phyloP scores from a whole-genome alignment of 2,329 filamentous ascomycete species.

The Cercospora zeina region DNA sequence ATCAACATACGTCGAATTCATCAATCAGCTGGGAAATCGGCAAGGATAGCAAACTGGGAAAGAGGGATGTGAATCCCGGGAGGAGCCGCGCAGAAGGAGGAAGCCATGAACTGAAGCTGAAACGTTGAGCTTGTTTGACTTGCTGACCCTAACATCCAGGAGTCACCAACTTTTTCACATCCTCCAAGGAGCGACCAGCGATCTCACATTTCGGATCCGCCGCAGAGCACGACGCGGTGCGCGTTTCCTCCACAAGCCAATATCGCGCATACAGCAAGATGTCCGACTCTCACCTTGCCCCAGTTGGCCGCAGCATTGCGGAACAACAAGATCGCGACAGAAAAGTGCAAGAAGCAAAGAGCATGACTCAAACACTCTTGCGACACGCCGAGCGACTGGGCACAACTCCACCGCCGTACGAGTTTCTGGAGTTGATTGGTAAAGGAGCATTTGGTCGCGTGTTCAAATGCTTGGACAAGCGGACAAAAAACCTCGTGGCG shows the following conservation, averaged over 20 bases:
- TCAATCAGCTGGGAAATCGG: background rate
- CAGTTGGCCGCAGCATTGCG: constrained; percentile 24
- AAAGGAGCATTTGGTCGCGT: constrained; percentile 74
- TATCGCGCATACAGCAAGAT: constrained; percentile 26
- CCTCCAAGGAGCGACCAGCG: background rate
- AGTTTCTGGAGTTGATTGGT: constrained; percentile 70
- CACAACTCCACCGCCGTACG: constrained; percentile 64
- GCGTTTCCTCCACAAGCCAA: background rate
- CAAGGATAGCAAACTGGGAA: background rate
- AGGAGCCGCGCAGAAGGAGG: background rate
- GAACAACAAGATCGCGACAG: constrained; percentile 28
- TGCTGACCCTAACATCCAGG: background rate
- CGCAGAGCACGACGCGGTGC: background rate
- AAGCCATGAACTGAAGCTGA: background rate
- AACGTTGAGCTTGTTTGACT: background rate
- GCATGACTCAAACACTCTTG: constrained; percentile 65
- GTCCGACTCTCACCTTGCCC: constrained; percentile 36
- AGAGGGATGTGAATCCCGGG: background rate
- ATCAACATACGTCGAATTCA: no score
- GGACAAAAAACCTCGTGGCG: constrained; percentile 59
- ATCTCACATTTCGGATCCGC: background rate
- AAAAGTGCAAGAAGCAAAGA: constrained; percentile 63
- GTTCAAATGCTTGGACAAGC: constrained; percentile 60
- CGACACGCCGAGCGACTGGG: constrained; percentile 62
- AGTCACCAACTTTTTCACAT: constrained; percentile 5